Percentiles rank a stretch among this genome's conserved stretches.
Conservation (phyloP, 257 asterid species). For the Jacaranda mimosifolia region DNA sequence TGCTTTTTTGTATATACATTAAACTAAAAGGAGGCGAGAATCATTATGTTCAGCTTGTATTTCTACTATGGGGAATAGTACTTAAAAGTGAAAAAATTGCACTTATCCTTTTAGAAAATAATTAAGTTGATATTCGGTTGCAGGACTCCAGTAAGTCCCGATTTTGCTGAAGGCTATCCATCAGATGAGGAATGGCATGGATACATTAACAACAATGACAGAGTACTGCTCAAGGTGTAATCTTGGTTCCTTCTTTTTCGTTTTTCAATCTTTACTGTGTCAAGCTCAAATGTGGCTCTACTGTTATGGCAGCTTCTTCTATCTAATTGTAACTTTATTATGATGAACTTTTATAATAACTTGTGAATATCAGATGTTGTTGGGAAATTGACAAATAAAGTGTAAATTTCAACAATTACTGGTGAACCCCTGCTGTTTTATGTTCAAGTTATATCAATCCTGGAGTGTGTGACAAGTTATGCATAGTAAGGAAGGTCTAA, state of each 20-base stretch:
- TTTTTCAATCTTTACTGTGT: too few species aligned
- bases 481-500: neutral
- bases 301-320: too few species aligned
- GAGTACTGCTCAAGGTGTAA: conserved; percentile 89
- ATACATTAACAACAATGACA: conserved; percentile 75
- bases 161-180: conserved; percentile 71
- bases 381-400: too few species aligned
- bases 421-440: too few species aligned
- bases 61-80: neutral
- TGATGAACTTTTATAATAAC: too few species aligned
- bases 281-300: too few species aligned
- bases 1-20: conserved; percentile 1
- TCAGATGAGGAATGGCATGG: conserved; percentile 92
- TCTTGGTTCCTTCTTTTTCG: conserved; percentile 16
- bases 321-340: too few species aligned
- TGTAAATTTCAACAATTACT: too few species aligned
- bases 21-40: neutral
- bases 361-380: too few species aligned
- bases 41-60: neutral
- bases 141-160: conserved; percentile 77
- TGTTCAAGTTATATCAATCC: too few species aligned
- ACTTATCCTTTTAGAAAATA: conserved; percentile 15
- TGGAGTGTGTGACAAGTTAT: neutral
- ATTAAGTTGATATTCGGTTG: conserved; percentile 35
- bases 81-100: neutral